Conservation (phyloP, 1,139 yeast species). For the Ogataea hybrid region DNA sequence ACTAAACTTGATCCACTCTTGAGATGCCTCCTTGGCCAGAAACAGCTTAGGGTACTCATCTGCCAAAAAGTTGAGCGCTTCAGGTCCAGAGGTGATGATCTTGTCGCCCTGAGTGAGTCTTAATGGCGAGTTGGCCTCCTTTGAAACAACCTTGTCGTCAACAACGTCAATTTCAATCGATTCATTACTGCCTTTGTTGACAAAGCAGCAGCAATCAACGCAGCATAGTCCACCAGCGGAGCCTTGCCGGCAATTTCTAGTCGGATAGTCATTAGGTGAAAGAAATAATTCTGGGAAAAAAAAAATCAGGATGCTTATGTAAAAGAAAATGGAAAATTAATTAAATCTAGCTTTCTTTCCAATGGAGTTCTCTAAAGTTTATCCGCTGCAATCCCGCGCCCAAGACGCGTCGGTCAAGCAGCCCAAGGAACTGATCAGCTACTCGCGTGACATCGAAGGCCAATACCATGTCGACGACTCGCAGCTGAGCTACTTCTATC, state of each 20-base stretch:
- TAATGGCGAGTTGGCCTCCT: slow-evolving; percentile 39
- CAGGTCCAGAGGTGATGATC: slow-evolving; percentile 21
- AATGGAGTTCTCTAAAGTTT: slow-evolving; percentile 16
- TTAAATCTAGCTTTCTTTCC: background rate
- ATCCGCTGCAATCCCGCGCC: slow-evolving; percentile 47
- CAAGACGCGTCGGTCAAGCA: slow-evolving; percentile 59
- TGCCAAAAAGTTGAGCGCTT: slow-evolving; percentile 36
- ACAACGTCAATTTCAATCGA: slow-evolving; percentile 63
- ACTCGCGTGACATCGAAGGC: slow-evolving; percentile 54
- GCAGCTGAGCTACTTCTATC: slow-evolving; percentile 63
- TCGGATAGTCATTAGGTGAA: slow-evolving; percentile 27
- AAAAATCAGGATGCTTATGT: slow-evolving; percentile 6
- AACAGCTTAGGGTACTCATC: slow-evolving; percentile 43
- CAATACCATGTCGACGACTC: slow-evolving; percentile 48
- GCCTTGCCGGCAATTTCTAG: slow-evolving; percentile 85
- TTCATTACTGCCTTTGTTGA: slow-evolving; percentile 46
- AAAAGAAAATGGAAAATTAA: slow-evolving; percentile 2
- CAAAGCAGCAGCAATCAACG: slow-evolving; percentile 71
- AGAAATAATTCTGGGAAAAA: background rate
- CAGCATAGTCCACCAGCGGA: slow-evolving; percentile 75
- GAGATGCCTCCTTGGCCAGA: slow-evolving; percentile 37
- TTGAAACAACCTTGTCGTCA: slow-evolving; percentile 51
- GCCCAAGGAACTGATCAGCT: slow-evolving; percentile 69
- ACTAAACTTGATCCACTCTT: slow-evolving; percentile 70
- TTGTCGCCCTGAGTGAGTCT: slow-evolving; percentile 46